Base-by-base conservation (phyloP, 139 green algal genomes). In the Chlorella sp. region DNA sequence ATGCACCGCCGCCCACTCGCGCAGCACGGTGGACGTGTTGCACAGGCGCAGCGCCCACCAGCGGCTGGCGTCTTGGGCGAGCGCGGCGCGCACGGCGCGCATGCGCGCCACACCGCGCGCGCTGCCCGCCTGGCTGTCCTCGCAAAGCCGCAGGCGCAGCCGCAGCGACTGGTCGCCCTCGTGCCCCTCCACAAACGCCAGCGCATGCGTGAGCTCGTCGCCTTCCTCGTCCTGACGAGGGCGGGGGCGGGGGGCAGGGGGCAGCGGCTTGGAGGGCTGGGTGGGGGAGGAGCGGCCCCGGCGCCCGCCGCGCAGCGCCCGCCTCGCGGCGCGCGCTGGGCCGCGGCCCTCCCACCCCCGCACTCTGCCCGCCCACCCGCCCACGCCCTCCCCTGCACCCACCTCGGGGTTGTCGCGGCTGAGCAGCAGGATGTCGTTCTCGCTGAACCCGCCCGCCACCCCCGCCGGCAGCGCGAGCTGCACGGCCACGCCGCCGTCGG, bases 1-100 rank as follows among this genome's bases (percentile, higher is more conserved):
- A 76, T 97, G 91, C 82, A 98, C 72, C 5, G 93, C 94, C 21
- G 84, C 76, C 89, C 95, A 98, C 83, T 98, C 94, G 12, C 94
- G 83, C 6, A 86, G 87, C 80, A 98, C 93, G 59, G 94, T 98
- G 68, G 82, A 88, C 84, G 95, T 88, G 88, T 91, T 95, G 74
- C 76, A 80, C 29, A 98, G 86, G 60, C 88, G 85, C 72, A 89
- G 83, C 77, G 97, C 55, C 78, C 83, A 97, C 92, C 92, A 95
- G 50, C 27, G 40, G 41, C 42, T 81, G 69, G 64, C 83, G 36
- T 73, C 55, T 0, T 56, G 71, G 9, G 59, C 43, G 42, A 71
- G 35, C 51, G 93, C 70, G 0, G 53, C 45, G 0, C 72, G 73
- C 87, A 95, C 88, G n/a, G 1, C 19, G 23, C 29, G 69, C 7